These are phyloP conservation scores for Nadsonia commutata DNA, from an alignment of 1,139 yeast genomes.

Conservation along the genomic window DNA sequence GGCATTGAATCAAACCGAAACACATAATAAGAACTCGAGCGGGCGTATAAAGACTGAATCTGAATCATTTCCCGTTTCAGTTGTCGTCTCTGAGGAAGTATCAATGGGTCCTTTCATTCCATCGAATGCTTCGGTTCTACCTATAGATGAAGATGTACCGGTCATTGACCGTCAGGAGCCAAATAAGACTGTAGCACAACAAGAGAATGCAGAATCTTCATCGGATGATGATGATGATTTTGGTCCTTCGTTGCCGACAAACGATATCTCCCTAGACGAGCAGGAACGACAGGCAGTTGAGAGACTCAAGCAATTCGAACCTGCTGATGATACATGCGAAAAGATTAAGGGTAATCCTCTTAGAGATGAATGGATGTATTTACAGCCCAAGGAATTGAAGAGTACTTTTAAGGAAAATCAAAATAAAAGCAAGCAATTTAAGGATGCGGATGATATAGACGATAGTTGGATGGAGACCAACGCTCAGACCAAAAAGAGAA, in stretches of 20 bases:
- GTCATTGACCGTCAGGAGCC: too few species aligned
- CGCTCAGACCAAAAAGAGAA: not conserved
- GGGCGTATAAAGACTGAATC: too few species aligned
- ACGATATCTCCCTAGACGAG: not conserved
- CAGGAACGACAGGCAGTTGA: not conserved
- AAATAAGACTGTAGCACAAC: not conserved
- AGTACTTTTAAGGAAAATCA: not conserved
- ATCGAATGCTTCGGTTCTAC: too few species aligned
- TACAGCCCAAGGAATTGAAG: not conserved
- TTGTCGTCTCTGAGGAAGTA: too few species aligned
- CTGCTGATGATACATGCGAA: not conserved
- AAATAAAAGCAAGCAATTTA: not conserved
- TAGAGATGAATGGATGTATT: not conserved
- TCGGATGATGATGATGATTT: not conserved
- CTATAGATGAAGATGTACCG: too few species aligned
- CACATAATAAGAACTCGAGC: too few species aligned
- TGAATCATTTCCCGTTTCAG: too few species aligned
- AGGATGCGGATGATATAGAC: not conserved
- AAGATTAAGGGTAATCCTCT: not conserved
- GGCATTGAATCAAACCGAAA: too few species aligned
- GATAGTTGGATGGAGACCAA: not conserved
- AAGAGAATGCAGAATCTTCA: not conserved
- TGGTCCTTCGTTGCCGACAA: not conserved
- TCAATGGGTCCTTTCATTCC: too few species aligned
- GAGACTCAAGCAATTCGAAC: not conserved